Conservation (phyloP, 2,329 filamentous ascomycete species). For the Apiospora kogelbergensis region DNA sequence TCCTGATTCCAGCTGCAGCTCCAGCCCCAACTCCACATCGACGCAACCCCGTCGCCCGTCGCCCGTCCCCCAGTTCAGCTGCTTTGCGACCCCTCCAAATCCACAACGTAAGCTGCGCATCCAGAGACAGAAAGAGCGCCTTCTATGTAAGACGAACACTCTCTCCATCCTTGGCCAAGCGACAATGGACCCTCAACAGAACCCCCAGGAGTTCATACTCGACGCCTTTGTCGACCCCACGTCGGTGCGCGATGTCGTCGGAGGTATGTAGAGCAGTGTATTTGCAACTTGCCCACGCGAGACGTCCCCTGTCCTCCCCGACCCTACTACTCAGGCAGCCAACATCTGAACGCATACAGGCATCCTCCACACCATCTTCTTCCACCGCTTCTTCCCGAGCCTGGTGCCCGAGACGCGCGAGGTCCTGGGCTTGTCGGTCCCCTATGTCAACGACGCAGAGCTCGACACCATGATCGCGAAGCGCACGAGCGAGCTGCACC, state of each 20-base stretch:
- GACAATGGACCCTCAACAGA: slow-evolving; percentile 47
- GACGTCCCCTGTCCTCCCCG: background rate
- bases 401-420: slow-evolving; percentile 81
- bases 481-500: slow-evolving; percentile 74
- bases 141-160: background rate
- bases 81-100: slow-evolving; percentile 1
- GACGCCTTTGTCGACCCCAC: slow-evolving; percentile 90
- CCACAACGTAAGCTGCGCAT: background rate
- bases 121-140: too few relatives aligned
- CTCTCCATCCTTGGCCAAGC: background rate
- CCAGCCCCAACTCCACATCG: background rate
- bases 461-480: slow-evolving; percentile 93
- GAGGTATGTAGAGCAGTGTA: slow-evolving; percentile 60
- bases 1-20: background rate
- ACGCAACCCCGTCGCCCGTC: background rate
- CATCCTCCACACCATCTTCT: slow-evolving; percentile 96
- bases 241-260: slow-evolving; percentile 88
- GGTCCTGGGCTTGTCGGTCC: slow-evolving; percentile 85
- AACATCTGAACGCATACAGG: slow-evolving; percentile 47
- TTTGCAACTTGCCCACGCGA: background rate
- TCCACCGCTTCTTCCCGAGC: slow-evolving; percentile 94
- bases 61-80: too few relatives aligned
- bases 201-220: slow-evolving; percentile 84
- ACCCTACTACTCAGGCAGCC: background rate
- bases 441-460: slow-evolving; percentile 85